A percentile compares a stretch with the other conserved stretches of the same genome.
Conservation (phyloP, 805 yeast species). For the Teunomyces panamensis region DNA sequence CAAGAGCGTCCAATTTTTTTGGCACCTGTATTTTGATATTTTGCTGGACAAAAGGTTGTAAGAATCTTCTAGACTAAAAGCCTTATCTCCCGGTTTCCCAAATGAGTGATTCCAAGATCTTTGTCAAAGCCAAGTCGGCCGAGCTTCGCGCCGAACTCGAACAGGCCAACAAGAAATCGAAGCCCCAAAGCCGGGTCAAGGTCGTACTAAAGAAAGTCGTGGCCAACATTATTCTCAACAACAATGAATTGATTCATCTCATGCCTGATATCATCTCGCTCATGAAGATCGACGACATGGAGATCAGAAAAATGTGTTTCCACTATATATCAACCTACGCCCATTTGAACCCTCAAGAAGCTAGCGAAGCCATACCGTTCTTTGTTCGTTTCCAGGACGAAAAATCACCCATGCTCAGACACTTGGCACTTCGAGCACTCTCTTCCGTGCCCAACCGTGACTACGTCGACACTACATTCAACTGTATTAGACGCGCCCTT, state of each 20-base stretch:
- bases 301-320: slow-evolving; percentile 48
- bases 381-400: slow-evolving; percentile 53
- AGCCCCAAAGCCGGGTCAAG: slow-evolving; percentile 36
- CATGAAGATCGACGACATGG: slow-evolving; percentile 13
- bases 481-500: slow-evolving; percentile 33
- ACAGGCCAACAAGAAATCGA: slow-evolving; percentile 41
- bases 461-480: slow-evolving; percentile 46
- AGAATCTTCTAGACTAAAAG: background rate
- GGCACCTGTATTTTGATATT: no score
- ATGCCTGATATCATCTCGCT: slow-evolving; percentile 45
- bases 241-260: slow-evolving; percentile 66
- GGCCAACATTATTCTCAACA: slow-evolving; percentile 81
- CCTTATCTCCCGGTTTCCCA: background rate
- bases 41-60: no score
- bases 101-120: slow-evolving; percentile 40
- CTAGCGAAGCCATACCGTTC: slow-evolving; percentile 53
- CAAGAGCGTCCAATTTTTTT: no score
- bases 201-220: slow-evolving; percentile 61
- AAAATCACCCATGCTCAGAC: slow-evolving; percentile 46
- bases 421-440: slow-evolving; percentile 63
- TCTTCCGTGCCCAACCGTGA: slow-evolving; percentile 56
- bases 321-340: slow-evolving; percentile 64
- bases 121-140: slow-evolving; percentile 35
- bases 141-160: slow-evolving; percentile 43
- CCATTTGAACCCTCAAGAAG: slow-evolving; percentile 52